Conservation (phyloP, 2,329 filamentous ascomycete genomes). For the Venturia nashicola region DNA sequence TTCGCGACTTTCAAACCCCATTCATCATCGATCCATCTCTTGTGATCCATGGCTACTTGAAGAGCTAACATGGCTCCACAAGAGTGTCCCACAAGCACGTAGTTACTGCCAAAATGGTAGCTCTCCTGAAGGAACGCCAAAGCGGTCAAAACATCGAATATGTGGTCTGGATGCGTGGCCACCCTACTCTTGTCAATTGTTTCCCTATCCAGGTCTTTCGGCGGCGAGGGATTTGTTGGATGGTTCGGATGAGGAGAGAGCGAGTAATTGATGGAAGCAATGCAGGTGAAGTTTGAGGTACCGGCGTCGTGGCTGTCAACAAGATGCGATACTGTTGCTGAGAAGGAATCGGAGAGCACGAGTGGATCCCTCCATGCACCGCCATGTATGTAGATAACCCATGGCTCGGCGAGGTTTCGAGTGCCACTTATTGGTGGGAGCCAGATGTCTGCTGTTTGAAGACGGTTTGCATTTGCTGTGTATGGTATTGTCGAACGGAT, state of each 20-base stretch:
- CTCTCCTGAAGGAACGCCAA: conserved; percentile 37
- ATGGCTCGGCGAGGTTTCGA: conserved; percentile 13
- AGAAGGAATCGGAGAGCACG: conserved; percentile 2
- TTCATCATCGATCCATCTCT: background rate
- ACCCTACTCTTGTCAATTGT: conserved; percentile 29
- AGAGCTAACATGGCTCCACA: conserved; percentile 52
- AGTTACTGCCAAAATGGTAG: conserved; percentile 32
- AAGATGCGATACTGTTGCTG: background rate
- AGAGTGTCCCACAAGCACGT: conserved; percentile 49
- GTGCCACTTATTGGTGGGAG: background rate
- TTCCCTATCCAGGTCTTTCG: conserved; percentile 6
- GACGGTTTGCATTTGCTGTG: background rate
- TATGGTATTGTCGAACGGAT: background rate
- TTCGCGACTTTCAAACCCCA: conserved; percentile 3
- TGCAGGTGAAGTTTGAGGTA: conserved; percentile 38
- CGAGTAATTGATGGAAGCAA: conserved; percentile 54
- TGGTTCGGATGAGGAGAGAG: conserved; percentile 40
- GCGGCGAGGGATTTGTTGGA: conserved; percentile 31
- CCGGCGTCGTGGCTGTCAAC: background rate
- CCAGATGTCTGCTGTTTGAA: background rate
- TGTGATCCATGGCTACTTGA: conserved; percentile 19
- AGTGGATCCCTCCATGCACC: conserved; percentile 37
- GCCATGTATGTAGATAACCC: conserved; percentile 32
- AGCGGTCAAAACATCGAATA: conserved; percentile 43
- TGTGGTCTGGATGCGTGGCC: conserved; percentile 48